Base-by-base conservation (phyloP, 139 green algal genomes). In the Pseudopediastrum boryanum region DNA sequence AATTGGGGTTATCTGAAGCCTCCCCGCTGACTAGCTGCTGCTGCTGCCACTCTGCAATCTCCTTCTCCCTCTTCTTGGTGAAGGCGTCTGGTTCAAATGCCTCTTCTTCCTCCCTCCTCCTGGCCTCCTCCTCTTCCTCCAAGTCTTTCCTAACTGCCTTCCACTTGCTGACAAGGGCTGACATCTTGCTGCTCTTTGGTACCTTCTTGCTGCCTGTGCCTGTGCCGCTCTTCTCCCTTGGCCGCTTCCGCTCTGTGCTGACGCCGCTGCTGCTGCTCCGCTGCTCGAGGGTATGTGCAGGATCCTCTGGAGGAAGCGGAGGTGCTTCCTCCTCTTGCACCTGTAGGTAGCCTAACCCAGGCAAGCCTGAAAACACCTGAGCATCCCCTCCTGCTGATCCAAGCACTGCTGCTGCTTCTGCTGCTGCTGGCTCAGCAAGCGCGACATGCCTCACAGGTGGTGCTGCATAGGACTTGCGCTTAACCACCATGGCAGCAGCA, bases 101-200 rank as follows among this genome's bases (percentile, higher is more conserved):
- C 58, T 78, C 65, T 44, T 84, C 77, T 31, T 27, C 64, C 50
- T 66, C 35, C 23, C 56, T 52, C 77, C 59, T 63, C 71, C 39
- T 29, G 68, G 70, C 67, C 43, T 58, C 80, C 50, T 90, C 83
- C 65, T 91, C 85, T 43, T 80, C 85, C 29, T 89, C 74, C 31
- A 88, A 29, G 35, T 81, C 43, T 64, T 81, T 50, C 39, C 69
- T 69, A 33, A 88, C 91, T 31, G 73, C 73, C 36, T 81, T 71
- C 91, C 91, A 95, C 66, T 94, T 88, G 80, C 90, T 87, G 31
- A 95, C 69, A 59, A 95, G 70, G 8, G 68, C 75, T 19, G 79
- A 80, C 9, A 90, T 35, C 69, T 88, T 91, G 58, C 64, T 81
- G 19, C 61, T 62, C 73, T 85, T 87, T 29, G 64, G 23, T 6